Base-by-base conservation (phyloP, 768 basidiomycete genomes). In the Boletus coccyginus region DNA sequence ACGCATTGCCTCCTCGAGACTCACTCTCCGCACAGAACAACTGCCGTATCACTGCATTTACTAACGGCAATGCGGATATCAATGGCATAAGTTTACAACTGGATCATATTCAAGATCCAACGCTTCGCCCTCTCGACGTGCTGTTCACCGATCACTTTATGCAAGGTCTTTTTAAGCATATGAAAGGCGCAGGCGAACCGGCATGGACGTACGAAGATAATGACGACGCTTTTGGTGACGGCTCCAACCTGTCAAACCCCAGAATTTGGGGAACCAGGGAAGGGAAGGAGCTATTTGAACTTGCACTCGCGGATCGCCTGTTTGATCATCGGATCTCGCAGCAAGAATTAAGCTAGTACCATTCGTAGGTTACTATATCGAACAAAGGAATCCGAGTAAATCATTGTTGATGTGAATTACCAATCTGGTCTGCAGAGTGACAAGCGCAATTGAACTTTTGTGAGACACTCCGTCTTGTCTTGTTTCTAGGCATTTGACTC, bases 391-490 rank as follows among this genome's bases (percentile, higher is more conserved):
- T 31, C 53, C 60, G 50, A 52, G 36, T 47, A 31, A 55, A n/a
- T 9, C 17, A 29, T 27, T 40, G 17, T 40, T 42, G 17, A 31
- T 21, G 38, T 38, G 33, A 17, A 24, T 45, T 38, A 43, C 42
- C 48, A 45, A 54, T 50, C 39, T 33, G 43, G 46, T 45, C 43
- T 39, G 32, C 46, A 32, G 27, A 11, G n/a, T 39, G 21, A 60
- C 61, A 63, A 66, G n/a, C 17, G 46, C 16, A 36, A 39, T n/a
- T 49, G 62, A 66, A 21, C 21, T 21, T 21, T 21, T 21, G 21
- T 21, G 58, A 66, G 54, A 53, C 19, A 29, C n/a, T 49, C 46
- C 10, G 21, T 49, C 50, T 64, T 56, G 42, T 57, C 31, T 49
- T 21, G 39, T 51, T 35, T 52, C 45, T 24, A 38, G 33, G 14